Percentiles rank a stretch among this genome's conserved stretches.
Conservation (phyloP, 345 rosid genomes). For the Aegle marmelos region DNA sequence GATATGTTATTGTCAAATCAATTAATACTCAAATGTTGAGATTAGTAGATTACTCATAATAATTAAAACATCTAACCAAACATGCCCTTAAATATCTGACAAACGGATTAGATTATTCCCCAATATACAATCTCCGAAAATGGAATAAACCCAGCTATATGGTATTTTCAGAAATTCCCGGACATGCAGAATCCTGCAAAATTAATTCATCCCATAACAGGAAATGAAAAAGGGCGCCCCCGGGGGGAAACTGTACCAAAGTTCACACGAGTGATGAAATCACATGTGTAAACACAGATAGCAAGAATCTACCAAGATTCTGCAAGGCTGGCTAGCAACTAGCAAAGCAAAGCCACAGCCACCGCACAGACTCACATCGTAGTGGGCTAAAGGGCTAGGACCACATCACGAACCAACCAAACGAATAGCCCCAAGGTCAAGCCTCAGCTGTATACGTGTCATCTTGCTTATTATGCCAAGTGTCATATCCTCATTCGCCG, state of each 20-base stretch:
- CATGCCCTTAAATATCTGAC: no score
- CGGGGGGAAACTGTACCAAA: not conserved
- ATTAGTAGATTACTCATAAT: no score
- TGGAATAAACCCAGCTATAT: not conserved
- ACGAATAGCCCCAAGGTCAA: not conserved
- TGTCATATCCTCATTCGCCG: slow-evolving; percentile 12
- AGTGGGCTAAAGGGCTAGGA: slow-evolving; percentile 12
- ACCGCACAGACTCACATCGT: slow-evolving; percentile 12
- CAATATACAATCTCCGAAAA: not conserved
- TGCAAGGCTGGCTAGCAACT: slow-evolving; percentile 37
- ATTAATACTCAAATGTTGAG: no score
- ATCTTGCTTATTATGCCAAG: not conserved
- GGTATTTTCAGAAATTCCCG: slow-evolving; percentile 12
- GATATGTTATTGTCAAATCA: no score
- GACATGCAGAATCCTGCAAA: slow-evolving; percentile 10
- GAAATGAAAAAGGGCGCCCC: no score
- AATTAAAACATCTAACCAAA: no score
- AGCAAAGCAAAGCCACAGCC: not conserved
- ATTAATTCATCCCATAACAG: not conserved
- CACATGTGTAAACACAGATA: not conserved
- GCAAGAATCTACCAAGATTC: slow-evolving; percentile 23
- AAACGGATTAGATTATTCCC: no score
- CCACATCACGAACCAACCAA: slow-evolving; percentile 7
- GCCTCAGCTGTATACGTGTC: slow-evolving; percentile 1
- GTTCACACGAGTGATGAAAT: not conserved